These are phyloP conservation scores for Entamoeba nuttalli DNA, from an alignment of 208 protist species.

Conservation along the genomic window DNA sequence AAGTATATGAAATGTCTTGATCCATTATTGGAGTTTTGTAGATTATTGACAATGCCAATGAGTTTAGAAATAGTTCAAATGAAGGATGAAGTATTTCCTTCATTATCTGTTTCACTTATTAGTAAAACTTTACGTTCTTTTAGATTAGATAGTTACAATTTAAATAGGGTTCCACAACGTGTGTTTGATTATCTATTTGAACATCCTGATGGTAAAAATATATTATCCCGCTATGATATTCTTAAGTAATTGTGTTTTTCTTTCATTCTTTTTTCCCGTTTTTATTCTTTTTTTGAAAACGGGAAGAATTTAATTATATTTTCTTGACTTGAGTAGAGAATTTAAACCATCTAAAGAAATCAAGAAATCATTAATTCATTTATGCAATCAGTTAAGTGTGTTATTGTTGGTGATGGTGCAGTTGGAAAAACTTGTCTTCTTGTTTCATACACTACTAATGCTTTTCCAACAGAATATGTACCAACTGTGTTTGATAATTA, in stretches of 20 bases:
- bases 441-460: slow-evolving; percentile 4
- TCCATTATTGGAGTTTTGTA: not conserved
- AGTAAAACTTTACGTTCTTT: not conserved
- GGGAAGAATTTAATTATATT: too few relatives aligned
- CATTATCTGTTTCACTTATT: not conserved
- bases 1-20: not conserved
- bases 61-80: not conserved
- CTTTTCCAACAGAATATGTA: slow-evolving; percentile 13
- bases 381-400: slow-evolving; percentile 1
- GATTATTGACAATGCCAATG: not conserved
- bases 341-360: too few relatives aligned
- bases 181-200: not conserved
- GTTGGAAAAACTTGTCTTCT: slow-evolving; percentile 27
- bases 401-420: slow-evolving; percentile 23
- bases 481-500: slow-evolving; percentile 41
- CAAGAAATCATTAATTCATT: too few relatives aligned
- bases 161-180: not conserved
- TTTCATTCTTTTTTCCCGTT: too few relatives aligned
- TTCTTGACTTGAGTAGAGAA: too few relatives aligned
- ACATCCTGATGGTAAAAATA: not conserved
- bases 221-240: too few relatives aligned
- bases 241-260: too few relatives aligned
- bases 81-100: not conserved
- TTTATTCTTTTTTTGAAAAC: too few relatives aligned
- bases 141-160: not conserved